Conservation (phyloP, 768 basidiomycete genomes). For the Naganishia vishniacii region DNA sequence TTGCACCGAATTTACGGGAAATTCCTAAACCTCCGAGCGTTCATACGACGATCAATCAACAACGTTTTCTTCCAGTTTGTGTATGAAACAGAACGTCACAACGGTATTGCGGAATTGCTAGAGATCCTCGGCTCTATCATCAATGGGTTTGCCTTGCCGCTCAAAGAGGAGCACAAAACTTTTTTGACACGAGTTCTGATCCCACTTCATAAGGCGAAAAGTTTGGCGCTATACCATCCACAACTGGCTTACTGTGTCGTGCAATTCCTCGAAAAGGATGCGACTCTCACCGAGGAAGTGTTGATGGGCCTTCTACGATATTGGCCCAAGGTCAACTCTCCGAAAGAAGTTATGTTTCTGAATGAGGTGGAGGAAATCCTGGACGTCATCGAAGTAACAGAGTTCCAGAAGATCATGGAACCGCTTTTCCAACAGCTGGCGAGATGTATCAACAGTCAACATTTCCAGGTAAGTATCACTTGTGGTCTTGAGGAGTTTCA, state of each 20-base stretch:
- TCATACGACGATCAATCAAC: slow-evolving; percentile 97
- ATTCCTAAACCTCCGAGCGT: slow-evolving; percentile 96
- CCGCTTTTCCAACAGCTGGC: slow-evolving; percentile 89
- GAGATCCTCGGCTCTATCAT: slow-evolving; percentile 99
- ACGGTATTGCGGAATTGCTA: slow-evolving; percentile 94
- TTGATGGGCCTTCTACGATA: slow-evolving; percentile 91
- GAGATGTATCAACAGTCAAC: slow-evolving; percentile 96
- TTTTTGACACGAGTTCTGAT: slow-evolving; percentile 91
- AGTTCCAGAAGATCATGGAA: slow-evolving; percentile 93
- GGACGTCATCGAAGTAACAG: slow-evolving; percentile 92
- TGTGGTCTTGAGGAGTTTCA: neutral
- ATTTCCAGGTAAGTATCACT: slow-evolving; percentile 66
- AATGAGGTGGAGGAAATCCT: slow-evolving; percentile 99
- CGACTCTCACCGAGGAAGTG: slow-evolving; percentile 85
- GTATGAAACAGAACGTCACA: slow-evolving; percentile 98
- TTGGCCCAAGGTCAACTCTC: slow-evolving; percentile 99
- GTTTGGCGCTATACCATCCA: slow-evolving; percentile 96
- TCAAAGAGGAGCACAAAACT: slow-evolving; percentile 98
- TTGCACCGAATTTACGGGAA: slow-evolving; percentile 98
- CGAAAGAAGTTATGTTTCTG: slow-evolving; percentile 99
- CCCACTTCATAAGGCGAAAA: slow-evolving; percentile 96
- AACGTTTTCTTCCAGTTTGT: slow-evolving; percentile 99
- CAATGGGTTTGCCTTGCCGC: slow-evolving; percentile 94
- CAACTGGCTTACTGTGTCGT: slow-evolving; percentile 98
- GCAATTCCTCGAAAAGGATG: slow-evolving; percentile 96